Percentiles rank a stretch among this genome's conserved stretches.
Evolutionary conservation across 2,329 filamentous ascomycete species (phyloP).

Genomic region (Aureobasidium sp.): DNA sequence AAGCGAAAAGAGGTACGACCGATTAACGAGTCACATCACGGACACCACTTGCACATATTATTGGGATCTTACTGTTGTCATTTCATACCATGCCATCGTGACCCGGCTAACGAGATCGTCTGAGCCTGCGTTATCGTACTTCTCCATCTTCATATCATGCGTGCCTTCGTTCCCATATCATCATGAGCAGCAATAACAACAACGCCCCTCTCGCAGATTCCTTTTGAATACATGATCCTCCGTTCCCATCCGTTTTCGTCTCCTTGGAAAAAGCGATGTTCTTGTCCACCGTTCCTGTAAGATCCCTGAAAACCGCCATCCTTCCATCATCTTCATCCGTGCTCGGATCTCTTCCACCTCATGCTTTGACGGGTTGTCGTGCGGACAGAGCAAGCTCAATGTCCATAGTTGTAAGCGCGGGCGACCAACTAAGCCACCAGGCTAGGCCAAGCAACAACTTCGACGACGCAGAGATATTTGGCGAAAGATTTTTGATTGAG

Average conservation of each 20-base stretch:
- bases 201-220: background rate
- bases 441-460: background rate
- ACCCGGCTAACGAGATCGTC: background rate
- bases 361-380: too few species aligned
- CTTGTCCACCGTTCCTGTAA: background rate
- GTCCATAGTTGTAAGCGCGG: background rate
- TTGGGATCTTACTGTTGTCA: background rate
- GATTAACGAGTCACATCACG: background rate
- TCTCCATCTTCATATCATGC: too few species aligned
- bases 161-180: background rate
- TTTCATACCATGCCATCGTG: background rate
- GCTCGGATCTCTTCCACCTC: too few species aligned
- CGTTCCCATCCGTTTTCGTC: background rate
- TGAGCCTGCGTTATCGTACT: too few species aligned
- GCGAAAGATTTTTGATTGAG: background rate
- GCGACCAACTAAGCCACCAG: slow-evolving; percentile 14
- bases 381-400: background rate
- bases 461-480: background rate
- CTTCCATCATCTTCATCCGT: background rate
- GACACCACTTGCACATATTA: background rate
- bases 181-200: background rate
- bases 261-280: background rate
- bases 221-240: too few species aligned
- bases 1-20: background rate
- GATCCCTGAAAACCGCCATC: background rate